Conservation (phyloP, 2,329 filamentous ascomycete species). For the Fusarium palustre region DNA sequence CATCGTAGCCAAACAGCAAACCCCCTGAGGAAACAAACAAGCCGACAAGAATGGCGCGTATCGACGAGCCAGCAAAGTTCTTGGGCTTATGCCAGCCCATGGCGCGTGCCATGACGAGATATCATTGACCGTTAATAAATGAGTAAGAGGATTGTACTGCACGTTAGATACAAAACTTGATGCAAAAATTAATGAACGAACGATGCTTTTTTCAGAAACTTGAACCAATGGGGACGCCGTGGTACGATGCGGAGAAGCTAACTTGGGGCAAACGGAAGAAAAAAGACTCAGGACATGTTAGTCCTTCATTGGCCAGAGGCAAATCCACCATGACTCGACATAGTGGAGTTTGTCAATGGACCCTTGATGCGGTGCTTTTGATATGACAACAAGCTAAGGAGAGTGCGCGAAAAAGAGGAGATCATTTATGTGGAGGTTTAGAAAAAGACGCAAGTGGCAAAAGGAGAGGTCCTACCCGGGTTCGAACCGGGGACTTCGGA, state of each 20-base stretch:
- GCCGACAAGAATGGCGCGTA: constrained; percentile 77
- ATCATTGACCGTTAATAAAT: constrained; percentile 1
- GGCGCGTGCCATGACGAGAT: constrained; percentile 68
- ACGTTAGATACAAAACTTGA: neutral
- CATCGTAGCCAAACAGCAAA: constrained; percentile 76
- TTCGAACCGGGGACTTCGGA: constrained; percentile 34
- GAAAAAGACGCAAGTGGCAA: neutral
- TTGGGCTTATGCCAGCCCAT: constrained; percentile 80
- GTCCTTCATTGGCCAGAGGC: neutral
- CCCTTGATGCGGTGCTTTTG: neutral
- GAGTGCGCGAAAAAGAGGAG: neutral
- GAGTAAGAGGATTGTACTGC: neutral
- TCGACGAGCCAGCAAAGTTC: constrained; percentile 78
- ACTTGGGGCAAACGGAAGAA: neutral
- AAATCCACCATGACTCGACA: neutral
- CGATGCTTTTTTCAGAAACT: constrained; percentile 1
- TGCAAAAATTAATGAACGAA: neutral
- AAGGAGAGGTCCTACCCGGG: constrained; percentile 32
- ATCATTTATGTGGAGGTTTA: neutral
- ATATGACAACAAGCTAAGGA: neutral
- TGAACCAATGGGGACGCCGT: constrained; percentile 1
- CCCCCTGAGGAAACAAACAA: constrained; percentile 77
- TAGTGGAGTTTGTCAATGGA: neutral
- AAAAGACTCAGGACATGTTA: neutral
- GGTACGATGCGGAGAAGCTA: constrained; percentile 12